These are phyloP conservation scores for Phytopythium helicoides DNA, from an alignment of 352 stramenopile species.

Conservation along the genomic window DNA sequence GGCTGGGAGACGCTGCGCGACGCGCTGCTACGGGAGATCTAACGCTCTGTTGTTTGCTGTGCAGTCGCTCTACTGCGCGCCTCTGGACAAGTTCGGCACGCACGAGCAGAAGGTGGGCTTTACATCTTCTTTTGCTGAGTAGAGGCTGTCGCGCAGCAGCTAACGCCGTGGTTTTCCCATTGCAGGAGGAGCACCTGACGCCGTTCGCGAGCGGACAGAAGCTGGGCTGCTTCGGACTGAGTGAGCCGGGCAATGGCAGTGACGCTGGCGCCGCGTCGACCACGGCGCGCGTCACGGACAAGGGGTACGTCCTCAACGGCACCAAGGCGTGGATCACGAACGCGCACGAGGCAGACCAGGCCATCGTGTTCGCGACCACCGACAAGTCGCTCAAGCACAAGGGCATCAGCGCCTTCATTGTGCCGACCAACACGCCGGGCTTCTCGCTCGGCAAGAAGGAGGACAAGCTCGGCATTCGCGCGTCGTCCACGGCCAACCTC, in stretches of 20 bases:
- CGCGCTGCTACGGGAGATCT: no score
- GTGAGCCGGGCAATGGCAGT: slow-evolving; percentile 92
- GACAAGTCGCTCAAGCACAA: slow-evolving; percentile 96
- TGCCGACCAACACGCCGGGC: slow-evolving; percentile 88
- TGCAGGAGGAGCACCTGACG: slow-evolving; percentile 74
- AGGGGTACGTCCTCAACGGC: slow-evolving; percentile 94
- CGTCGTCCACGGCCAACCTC: slow-evolving; percentile 95
- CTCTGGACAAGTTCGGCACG: slow-evolving; percentile 93
- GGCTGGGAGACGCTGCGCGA: no score
- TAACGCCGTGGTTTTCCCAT: no score
- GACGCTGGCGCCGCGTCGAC: slow-evolving; percentile 94
- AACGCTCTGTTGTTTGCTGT: no score
- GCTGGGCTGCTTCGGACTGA: slow-evolving; percentile 95
- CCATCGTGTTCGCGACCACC: slow-evolving; percentile 97
- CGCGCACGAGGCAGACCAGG: slow-evolving; percentile 90
- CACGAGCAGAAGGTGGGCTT: slow-evolving; percentile 82
- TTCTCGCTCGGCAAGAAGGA: slow-evolving; percentile 97
- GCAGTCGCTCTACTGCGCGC: slow-evolving; percentile 95
- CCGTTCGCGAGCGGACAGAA: slow-evolving; percentile 90
- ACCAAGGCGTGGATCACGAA: slow-evolving; percentile 98
- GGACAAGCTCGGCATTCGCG: slow-evolving; percentile 97
- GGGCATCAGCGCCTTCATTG: slow-evolving; percentile 96
- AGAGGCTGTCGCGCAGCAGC: no score
- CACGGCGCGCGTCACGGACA: slow-evolving; percentile 82
- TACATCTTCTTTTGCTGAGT: no score